Evolutionary conservation across 1,284 basidiomycete species (phyloP).

Genomic region (Ustilago shanxiensis): DNA sequence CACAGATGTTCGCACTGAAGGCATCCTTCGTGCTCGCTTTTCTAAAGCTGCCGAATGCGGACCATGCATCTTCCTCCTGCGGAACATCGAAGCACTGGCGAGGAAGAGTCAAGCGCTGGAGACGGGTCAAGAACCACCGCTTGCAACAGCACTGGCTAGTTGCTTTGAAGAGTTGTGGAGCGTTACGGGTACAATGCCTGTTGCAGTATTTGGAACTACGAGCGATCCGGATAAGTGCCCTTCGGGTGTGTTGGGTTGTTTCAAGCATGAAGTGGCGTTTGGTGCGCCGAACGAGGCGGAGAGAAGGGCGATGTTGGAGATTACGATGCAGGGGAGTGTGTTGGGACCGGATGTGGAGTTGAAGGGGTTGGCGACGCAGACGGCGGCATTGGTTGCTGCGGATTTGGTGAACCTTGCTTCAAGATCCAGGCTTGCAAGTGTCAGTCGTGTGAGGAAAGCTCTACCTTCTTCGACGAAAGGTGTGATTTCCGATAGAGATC

Average conservation of each 20-base stretch:
- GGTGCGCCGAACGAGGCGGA: conserved; percentile 83
- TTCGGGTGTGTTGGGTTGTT: conserved; percentile 78
- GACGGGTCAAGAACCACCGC: conserved; percentile 79
- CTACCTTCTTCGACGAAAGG: conserved; percentile 11
- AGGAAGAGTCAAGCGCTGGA: conserved; percentile 79
- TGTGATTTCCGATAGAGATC: conserved; percentile 35
- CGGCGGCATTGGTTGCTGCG: conserved; percentile 88
- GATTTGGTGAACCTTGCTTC: conserved; percentile 83
- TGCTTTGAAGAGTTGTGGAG: conserved; percentile 75
- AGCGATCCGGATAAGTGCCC: conserved; percentile 80
- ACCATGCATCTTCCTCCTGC: conserved; percentile 86
- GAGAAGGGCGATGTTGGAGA: conserved; percentile 77
- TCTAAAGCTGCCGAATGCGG: conserved; percentile 84
- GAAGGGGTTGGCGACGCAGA: conserved; percentile 82
- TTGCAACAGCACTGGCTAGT: conserved; percentile 78
- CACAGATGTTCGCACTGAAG: conserved; percentile 83
- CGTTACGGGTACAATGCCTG: conserved; percentile 56
- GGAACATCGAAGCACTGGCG: conserved; percentile 85
- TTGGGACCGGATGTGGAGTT: conserved; percentile 85
- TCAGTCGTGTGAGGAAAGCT: conserved; percentile 74
- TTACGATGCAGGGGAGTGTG: conserved; percentile 72
- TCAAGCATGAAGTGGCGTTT: conserved; percentile 88
- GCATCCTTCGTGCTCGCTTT: conserved; percentile 80
- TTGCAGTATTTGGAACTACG: conserved; percentile 77
- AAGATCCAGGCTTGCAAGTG: conserved; percentile 76